Conservation (phyloP, 2,329 filamentous ascomycete species). For the Eutypa lata region DNA sequence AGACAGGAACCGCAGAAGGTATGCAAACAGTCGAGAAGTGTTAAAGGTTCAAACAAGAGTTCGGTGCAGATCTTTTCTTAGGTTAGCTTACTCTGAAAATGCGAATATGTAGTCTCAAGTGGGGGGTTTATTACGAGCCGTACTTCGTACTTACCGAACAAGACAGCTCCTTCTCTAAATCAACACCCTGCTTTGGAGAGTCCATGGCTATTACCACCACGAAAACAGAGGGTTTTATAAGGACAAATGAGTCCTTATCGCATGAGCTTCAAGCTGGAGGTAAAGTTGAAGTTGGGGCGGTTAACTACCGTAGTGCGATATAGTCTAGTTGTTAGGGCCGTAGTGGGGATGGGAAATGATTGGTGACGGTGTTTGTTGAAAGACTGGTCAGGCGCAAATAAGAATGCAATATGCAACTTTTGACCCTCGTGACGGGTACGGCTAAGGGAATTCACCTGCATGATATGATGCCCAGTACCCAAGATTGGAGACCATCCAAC, state of each 20-base stretch:
- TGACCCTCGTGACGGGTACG: background rate
- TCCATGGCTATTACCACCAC: conserved; percentile 39
- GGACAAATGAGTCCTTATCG: background rate
- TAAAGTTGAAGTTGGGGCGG: too few species aligned
- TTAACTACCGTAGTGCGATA: too few species aligned
- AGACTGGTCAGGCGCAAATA: background rate
- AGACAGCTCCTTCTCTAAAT: conserved; percentile 89
- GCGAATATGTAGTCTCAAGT: conserved; percentile 5
- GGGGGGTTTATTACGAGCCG: conserved; percentile 12
- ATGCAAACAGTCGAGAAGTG: conserved; percentile 88
- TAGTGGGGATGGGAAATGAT: background rate
- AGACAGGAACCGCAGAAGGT: conserved; percentile 95
- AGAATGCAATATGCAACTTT: background rate
- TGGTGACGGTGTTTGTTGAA: background rate
- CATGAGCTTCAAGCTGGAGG: background rate
- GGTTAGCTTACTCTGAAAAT: conserved; percentile 7
- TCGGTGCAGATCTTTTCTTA: conserved; percentile 84
- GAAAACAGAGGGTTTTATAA: background rate
- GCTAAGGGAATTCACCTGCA: background rate
- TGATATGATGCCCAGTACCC: background rate
- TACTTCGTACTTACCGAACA: conserved; percentile 78
- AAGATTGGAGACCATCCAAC: background rate
- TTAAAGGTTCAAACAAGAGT: conserved; percentile 85
- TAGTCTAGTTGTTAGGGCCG: too few species aligned
- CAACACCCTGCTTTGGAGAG: conserved; percentile 51